Conservation (phyloP, 176 grass and related monocot species). For the Aegilops umbellulata region DNA sequence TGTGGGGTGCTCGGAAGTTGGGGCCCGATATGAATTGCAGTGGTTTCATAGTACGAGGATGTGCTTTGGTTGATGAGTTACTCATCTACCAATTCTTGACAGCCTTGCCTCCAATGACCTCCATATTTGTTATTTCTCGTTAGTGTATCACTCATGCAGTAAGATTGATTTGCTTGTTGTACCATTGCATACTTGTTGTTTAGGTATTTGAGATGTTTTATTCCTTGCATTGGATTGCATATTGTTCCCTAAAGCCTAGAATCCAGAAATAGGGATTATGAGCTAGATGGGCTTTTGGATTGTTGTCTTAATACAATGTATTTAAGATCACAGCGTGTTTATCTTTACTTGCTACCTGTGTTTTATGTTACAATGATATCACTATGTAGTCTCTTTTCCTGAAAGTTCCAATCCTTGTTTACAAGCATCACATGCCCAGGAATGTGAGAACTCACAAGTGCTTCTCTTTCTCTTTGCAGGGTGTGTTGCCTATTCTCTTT, state of each 20-base stretch:
- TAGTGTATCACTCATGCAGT: not conserved
- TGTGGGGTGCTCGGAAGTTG: constrained; percentile 33
- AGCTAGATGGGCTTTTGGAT: no score
- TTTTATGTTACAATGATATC: not conserved
- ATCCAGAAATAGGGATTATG: not conserved
- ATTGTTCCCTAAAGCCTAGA: not conserved
- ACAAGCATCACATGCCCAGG: no score
- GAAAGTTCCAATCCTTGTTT: no score
- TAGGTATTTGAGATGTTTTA: not conserved
- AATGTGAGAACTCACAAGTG: no score
- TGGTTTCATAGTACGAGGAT: constrained; percentile 82
- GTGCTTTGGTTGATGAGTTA: constrained; percentile 39
- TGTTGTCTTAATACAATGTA: not conserved
- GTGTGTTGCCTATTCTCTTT: no score
- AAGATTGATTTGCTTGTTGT: not conserved
- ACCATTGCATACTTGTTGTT: not conserved
- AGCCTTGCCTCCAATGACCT: constrained; percentile 85
- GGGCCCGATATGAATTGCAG: constrained; percentile 43
- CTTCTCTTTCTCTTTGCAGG: no score
- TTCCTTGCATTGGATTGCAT: not conserved
- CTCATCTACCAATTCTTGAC: constrained; percentile 30
- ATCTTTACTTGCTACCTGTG: not conserved
- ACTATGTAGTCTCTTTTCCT: no score
- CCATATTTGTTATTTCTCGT: not conserved
- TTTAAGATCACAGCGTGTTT: no score